Percentiles rank a stretch among this genome's conserved stretches.
Evolutionary conservation across 495 filamentous ascomycete species (phyloP).

Genomic region (Paragyromitra xinjiangensis): DNA sequence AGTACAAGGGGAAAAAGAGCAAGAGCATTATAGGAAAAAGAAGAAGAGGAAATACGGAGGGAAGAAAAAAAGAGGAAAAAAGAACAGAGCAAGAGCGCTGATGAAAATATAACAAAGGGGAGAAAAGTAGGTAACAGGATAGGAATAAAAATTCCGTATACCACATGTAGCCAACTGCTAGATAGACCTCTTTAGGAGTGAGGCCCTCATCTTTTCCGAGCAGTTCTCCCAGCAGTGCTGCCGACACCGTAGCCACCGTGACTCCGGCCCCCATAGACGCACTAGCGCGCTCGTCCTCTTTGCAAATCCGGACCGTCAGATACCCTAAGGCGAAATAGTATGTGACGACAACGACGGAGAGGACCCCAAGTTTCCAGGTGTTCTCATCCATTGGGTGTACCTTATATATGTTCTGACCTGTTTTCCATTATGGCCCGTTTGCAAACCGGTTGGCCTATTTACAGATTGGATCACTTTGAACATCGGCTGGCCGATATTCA

Average conservation of each 20-base stretch:
- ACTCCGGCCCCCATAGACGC: background rate
- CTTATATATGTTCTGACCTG: too few relatives aligned
- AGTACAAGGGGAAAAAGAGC: background rate
- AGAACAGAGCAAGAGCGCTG: background rate
- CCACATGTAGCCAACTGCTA: background rate
- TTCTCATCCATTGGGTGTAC: background rate
- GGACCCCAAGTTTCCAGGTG: background rate
- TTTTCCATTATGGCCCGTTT: too few relatives aligned
- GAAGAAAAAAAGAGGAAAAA: background rate
- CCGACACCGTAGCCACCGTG: background rate
- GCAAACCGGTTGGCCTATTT: too few relatives aligned
- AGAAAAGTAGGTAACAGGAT: background rate
- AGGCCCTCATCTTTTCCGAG: background rate
- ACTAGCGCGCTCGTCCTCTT: background rate
- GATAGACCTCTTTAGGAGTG: background rate
- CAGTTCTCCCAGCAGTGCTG: background rate
- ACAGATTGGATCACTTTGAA: too few relatives aligned
- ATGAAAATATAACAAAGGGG: background rate
- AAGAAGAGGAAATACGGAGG: too few relatives aligned
- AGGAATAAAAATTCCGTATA: background rate
- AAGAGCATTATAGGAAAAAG: background rate
- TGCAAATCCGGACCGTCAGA: background rate
- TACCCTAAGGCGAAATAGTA: background rate
- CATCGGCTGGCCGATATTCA: too few relatives aligned
- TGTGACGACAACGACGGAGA: background rate